phyloP scores from a whole-genome alignment of 345 rosid species.

The Hibiscus tridactylites region DNA sequence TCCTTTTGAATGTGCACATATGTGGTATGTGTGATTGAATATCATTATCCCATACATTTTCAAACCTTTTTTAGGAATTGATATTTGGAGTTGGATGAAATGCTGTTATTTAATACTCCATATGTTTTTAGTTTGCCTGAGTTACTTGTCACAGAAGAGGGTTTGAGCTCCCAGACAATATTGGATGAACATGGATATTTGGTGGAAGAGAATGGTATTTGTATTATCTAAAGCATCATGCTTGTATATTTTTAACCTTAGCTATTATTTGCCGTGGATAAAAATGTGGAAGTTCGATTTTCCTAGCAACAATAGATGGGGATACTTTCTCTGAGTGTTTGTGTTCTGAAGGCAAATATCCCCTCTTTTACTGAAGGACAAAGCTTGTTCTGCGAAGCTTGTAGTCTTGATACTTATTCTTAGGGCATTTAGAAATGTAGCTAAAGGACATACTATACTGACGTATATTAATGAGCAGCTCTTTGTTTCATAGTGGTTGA shows the following conservation, averaged over 20 bases:
- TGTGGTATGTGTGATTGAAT: conserved; percentile 53
- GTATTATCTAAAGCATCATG: neutral
- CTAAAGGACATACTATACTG: neutral
- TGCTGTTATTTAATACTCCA: neutral
- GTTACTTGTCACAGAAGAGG: neutral
- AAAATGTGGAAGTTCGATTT: neutral
- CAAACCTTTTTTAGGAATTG: neutral
- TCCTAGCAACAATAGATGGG: neutral
- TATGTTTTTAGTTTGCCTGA: neutral
- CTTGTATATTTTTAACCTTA: neutral
- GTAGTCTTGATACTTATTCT: neutral
- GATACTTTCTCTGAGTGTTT: neutral
- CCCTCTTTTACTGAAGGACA: neutral
- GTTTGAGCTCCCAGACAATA: neutral
- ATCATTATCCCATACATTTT: neutral
- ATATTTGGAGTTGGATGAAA: neutral
- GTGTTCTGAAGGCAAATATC: neutral
- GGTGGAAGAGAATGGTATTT: conserved; percentile 2
- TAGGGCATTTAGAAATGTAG: neutral
- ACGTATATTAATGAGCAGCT: neutral
- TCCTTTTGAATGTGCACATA: conserved; percentile 94
- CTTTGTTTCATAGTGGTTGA: neutral
- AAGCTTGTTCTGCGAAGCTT: neutral
- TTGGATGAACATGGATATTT: neutral
- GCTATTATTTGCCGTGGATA: neutral